phyloP scores from a whole-genome alignment of 1,139 yeast genomes.

The Magnusiomyces ingens region DNA sequence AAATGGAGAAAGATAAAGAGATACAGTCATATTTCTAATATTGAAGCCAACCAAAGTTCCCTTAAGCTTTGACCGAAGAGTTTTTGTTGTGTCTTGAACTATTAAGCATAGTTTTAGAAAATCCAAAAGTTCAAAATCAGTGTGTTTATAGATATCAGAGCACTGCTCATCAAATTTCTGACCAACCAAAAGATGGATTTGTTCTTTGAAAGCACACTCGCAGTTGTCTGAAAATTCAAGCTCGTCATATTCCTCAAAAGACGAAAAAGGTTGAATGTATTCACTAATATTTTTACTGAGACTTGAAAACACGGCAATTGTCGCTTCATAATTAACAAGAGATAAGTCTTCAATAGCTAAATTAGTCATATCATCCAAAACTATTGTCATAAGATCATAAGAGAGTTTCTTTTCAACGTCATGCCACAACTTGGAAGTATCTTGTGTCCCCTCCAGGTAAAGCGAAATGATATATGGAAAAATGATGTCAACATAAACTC shows the following conservation, averaged over 20 bases:
- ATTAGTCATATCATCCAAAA: not conserved
- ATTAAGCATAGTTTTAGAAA: not conserved
- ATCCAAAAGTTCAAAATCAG: not conserved
- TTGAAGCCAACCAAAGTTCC: slow-evolving; percentile 1
- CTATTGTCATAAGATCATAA: not conserved
- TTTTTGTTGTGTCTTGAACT: not conserved
- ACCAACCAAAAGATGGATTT: not conserved
- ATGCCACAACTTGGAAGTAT: not conserved
- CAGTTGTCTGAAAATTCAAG: not conserved
- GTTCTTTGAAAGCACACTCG: slow-evolving; percentile 3
- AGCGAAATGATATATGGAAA: slow-evolving; percentile 1
- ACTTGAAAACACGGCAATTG: not conserved
- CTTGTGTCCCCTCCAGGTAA: not conserved
- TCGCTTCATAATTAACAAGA: not conserved
- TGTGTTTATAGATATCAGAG: not conserved
- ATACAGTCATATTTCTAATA: not conserved
- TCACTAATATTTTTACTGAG: not conserved
- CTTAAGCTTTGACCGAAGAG: not conserved
- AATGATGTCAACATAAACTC: not conserved
- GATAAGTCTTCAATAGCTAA: not conserved
- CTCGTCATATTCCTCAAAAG: not conserved
- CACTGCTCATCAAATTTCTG: slow-evolving; percentile 1
- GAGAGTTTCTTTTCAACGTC: not conserved
- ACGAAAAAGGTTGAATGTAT: slow-evolving; percentile 4
- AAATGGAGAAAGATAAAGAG: not conserved